phyloP scores from a whole-genome alignment of 2,329 filamentous ascomycete genomes.

The Cladosporium sp. region DNA sequence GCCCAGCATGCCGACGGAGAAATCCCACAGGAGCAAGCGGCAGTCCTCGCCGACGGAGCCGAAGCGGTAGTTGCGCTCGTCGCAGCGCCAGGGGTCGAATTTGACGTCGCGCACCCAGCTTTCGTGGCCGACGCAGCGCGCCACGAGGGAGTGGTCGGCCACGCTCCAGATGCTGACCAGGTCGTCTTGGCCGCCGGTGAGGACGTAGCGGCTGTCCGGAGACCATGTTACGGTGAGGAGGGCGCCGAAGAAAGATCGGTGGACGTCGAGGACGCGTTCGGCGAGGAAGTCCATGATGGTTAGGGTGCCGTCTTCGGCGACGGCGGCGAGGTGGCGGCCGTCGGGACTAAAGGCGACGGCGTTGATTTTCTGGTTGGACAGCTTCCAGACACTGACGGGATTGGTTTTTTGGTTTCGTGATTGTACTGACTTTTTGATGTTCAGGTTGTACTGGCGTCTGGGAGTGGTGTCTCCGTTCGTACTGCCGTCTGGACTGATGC shows the following conservation, averaged over 20 bases:
- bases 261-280: slow-evolving; percentile 83
- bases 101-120: slow-evolving; percentile 93
- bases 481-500: slow-evolving; percentile 24
- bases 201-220: slow-evolving; percentile 90
- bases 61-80: slow-evolving; percentile 91
- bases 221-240: slow-evolving; percentile 96
- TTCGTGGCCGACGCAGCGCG: slow-evolving; percentile 89
- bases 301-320: slow-evolving; percentile 85
- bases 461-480: slow-evolving; percentile 26
- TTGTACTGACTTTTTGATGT: slow-evolving; percentile 84
- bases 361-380: slow-evolving; percentile 87
- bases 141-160: slow-evolving; percentile 76
- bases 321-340: slow-evolving; percentile 78
- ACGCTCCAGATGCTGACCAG: slow-evolving; percentile 94
- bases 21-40: slow-evolving; percentile 90
- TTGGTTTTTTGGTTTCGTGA: slow-evolving; percentile 93
- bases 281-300: slow-evolving; percentile 88
- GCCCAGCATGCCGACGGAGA: slow-evolving; percentile 93
- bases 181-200: slow-evolving; percentile 95
- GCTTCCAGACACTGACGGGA: slow-evolving; percentile 86
- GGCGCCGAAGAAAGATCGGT: slow-evolving; percentile 88
- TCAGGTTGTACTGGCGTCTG: slow-evolving; percentile 45
- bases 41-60: slow-evolving; percentile 95
- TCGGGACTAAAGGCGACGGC: slow-evolving; percentile 91
- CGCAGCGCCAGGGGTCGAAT: slow-evolving; percentile 96